Evolutionary conservation across 306 rosid genomes (phyloP).

Genomic region (Trichosanthes truncata): DNA sequence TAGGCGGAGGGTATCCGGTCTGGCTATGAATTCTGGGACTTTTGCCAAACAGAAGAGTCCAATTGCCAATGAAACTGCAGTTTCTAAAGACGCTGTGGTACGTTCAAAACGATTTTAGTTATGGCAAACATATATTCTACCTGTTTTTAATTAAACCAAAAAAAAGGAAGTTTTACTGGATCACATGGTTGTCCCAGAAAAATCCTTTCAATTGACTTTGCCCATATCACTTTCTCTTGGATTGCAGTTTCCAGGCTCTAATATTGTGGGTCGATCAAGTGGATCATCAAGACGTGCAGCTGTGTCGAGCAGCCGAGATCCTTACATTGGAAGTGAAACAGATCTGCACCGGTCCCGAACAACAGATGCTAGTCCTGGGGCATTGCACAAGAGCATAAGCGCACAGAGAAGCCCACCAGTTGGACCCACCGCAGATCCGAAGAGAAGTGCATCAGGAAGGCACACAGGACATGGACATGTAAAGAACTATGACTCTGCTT

Average conservation of each 20-base stretch:
- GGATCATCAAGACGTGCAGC: slow-evolving; percentile 87
- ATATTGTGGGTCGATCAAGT: slow-evolving; percentile 56
- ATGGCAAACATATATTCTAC: no score
- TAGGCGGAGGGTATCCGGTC: slow-evolving; percentile 61
- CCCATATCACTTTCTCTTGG: background rate
- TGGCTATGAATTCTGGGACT: slow-evolving; percentile 45
- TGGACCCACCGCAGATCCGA: slow-evolving; percentile 61
- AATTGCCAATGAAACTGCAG: slow-evolving; percentile 22
- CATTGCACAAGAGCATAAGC: slow-evolving; percentile 42
- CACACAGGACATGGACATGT: slow-evolving; percentile 43
- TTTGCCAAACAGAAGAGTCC: slow-evolving; percentile 35
- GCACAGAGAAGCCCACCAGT: slow-evolving; percentile 68
- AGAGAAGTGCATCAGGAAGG: slow-evolving; percentile 42
- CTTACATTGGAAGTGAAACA: slow-evolving; percentile 58
- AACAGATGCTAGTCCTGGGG: slow-evolving; percentile 67
- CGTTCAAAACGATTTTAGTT: background rate
- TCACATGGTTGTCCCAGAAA: no score
- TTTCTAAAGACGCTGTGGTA: slow-evolving; percentile 33
- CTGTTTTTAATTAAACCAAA: no score
- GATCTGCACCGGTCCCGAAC: slow-evolving; percentile 51
- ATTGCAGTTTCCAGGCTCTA: slow-evolving; percentile 48
- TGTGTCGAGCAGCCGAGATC: slow-evolving; percentile 67
- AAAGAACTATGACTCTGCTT: slow-evolving; percentile 63
- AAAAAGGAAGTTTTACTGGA: no score
- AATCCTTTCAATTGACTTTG: no score